phyloP scores from a whole-genome alignment of 495 filamentous ascomycete species.

The Stereocaulon alpinum region DNA sequence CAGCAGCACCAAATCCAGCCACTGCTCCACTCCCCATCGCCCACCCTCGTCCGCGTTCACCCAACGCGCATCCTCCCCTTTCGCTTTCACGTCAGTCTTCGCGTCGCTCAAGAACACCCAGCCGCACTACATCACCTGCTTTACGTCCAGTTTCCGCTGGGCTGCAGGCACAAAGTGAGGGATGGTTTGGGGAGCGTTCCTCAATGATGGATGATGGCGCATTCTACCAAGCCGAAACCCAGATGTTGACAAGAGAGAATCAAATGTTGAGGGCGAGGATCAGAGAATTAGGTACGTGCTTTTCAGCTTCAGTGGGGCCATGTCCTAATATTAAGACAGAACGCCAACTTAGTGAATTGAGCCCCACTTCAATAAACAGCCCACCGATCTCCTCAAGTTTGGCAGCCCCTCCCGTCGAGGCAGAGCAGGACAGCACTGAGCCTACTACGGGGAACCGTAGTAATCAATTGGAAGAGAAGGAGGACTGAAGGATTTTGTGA shows the following conservation, averaged over 20 bases:
- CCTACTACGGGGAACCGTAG: neutral
- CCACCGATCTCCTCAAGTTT: conserved; percentile 17
- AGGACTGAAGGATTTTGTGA: neutral
- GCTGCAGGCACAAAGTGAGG: conserved; percentile 22
- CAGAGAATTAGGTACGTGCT: conserved; percentile 51
- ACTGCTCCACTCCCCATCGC: conserved; percentile 26
- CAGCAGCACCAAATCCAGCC: conserved; percentile 15
- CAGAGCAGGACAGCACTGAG: neutral
- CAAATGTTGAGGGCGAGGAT: conserved; percentile 83
- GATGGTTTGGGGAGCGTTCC: conserved; percentile 28
- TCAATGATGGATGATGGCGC: conserved; percentile 64
- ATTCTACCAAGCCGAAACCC: conserved; percentile 87
- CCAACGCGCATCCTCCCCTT: conserved; percentile 44
- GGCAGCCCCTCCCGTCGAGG: conserved; percentile 16
- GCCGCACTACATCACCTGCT: conserved; percentile 29
- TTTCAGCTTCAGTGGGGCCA: too few species aligned
- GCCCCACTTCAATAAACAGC: conserved; percentile 15
- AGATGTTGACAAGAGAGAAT: conserved; percentile 80
- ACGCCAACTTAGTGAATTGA: conserved; percentile 19
- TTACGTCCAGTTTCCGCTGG: conserved; percentile 25
- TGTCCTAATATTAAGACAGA: conserved; percentile 9
- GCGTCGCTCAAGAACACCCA: conserved; percentile 27
- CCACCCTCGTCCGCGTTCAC: conserved; percentile 39
- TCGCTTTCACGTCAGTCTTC: conserved; percentile 46
- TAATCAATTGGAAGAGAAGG: conserved; percentile 3